phyloP scores from a whole-genome alignment of 83 land plant species.

The Picea abies region DNA sequence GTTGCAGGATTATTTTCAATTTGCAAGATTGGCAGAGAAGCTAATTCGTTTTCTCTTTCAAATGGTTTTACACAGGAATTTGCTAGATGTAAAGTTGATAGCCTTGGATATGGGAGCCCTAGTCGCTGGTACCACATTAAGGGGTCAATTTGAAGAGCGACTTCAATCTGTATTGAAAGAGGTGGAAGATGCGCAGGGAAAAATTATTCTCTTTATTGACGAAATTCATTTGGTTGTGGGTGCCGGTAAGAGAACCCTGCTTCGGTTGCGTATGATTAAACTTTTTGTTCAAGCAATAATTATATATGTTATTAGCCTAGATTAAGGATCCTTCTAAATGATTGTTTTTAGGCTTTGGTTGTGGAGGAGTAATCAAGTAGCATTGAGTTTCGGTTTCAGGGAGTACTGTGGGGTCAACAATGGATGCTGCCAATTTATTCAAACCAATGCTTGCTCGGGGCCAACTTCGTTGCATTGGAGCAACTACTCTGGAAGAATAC shows the following conservation, averaged over 20 bases:
- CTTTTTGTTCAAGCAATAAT: background rate
- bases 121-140: slow-evolving; percentile 90
- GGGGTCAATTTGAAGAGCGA: slow-evolving; percentile 97
- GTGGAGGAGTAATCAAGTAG: no score
- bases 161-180: slow-evolving; percentile 95
- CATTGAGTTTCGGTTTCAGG: slow-evolving; percentile 23
- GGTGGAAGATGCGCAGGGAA: slow-evolving; percentile 91
- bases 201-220: slow-evolving; percentile 92
- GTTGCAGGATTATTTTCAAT: background rate
- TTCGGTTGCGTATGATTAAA: background rate
- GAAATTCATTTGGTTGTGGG: slow-evolving; percentile 98
- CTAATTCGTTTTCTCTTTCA: no score
- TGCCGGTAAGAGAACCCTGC: slow-evolving; percentile 61
- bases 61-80: no score
- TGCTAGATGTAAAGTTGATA: slow-evolving; percentile 56
- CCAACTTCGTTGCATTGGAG: slow-evolving; percentile 57
- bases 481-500: slow-evolving; percentile 71
- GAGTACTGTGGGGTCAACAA: slow-evolving; percentile 65
- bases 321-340: background rate
- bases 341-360: no score
- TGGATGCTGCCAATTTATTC: slow-evolving; percentile 78
- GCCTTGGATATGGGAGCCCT: slow-evolving; percentile 95
- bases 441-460: slow-evolving; percentile 81
- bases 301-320: background rate
- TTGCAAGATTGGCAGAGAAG: background rate